phyloP scores from a whole-genome alignment of 306 rosid genomes.

The Cucumis melo region DNA sequence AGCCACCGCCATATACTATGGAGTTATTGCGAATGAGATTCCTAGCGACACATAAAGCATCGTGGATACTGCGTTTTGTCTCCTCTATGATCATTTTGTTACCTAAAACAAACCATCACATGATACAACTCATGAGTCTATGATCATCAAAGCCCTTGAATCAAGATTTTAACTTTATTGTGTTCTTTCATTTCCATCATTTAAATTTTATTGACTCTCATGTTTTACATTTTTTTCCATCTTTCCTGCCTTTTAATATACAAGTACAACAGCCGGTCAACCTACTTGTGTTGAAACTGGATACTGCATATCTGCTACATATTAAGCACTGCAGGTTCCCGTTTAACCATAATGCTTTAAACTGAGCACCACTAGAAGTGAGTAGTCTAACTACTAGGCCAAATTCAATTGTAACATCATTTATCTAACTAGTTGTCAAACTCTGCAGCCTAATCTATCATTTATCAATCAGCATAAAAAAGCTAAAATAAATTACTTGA shows the following conservation, averaged over 20 bases:
- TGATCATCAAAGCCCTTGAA: neutral
- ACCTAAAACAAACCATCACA: conserved; percentile 33
- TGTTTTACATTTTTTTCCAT: neutral
- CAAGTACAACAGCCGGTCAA: neutral
- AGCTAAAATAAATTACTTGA: neutral
- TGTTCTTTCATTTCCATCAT: neutral
- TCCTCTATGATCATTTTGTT: conserved; percentile 98
- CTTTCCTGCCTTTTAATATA: neutral
- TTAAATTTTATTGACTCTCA: neutral
- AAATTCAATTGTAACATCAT: neutral
- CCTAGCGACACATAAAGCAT: conserved; percentile 94
- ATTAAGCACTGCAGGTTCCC: neutral
- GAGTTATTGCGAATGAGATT: conserved; percentile 95
- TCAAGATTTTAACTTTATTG: neutral
- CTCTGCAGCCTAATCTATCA: neutral
- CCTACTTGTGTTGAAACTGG: neutral
- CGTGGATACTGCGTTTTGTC: conserved; percentile 94
- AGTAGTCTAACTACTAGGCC: too few relatives aligned
- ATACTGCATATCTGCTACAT: neutral
- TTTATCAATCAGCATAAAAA: neutral
- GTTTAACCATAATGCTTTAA: neutral
- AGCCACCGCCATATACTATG: conserved; percentile 96
- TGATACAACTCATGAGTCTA: conserved; percentile 1
- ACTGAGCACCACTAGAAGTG: neutral
- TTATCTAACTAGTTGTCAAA: neutral